Evolutionary conservation across 2,329 filamentous ascomycete genomes (phyloP).

Genomic region (Emydomyces testavorans): DNA sequence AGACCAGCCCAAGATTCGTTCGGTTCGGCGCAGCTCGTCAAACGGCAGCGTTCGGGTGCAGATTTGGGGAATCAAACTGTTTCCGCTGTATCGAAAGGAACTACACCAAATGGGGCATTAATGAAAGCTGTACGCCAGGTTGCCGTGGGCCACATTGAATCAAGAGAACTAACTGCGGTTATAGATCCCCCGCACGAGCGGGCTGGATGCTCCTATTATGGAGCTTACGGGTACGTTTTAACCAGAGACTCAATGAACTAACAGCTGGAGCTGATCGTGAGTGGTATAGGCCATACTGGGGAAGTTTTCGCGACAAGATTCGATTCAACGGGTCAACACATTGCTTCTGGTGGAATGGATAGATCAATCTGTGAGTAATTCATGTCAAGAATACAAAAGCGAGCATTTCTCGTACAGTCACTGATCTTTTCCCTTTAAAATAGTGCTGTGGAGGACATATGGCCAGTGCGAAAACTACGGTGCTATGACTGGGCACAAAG

Average conservation of each 20-base stretch:
- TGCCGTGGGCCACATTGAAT: not conserved
- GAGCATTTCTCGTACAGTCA: not conserved
- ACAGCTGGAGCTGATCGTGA: not conserved
- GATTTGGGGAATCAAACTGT: constrained; percentile 43
- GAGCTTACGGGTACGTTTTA: constrained; percentile 62
- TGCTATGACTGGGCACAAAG: constrained; percentile 74
- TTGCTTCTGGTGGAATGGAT: constrained; percentile 94
- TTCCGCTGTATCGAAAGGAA: constrained; percentile 47
- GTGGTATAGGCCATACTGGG: constrained; percentile 47
- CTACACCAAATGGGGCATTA: constrained; percentile 49
- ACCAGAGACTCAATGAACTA: not conserved
- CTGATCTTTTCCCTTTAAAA: not conserved
- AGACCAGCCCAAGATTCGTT: constrained; percentile 78
- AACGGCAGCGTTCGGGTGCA: constrained; percentile 67
- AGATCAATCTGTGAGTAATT: constrained; percentile 62
- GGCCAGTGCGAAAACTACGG: constrained; percentile 94
- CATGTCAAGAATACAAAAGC: too few relatives aligned
- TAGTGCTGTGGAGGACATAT: constrained; percentile 88
- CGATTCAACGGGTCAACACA: constrained; percentile 73
- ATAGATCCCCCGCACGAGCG: constrained; percentile 68
- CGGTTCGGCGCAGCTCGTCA: constrained; percentile 64
- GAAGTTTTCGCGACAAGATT: constrained; percentile 89
- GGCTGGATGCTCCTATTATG: constrained; percentile 83
- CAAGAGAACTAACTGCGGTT: not conserved
- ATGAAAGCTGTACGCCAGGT: constrained; percentile 51